Base-by-base conservation (phyloP, 225 moss, liverwort and hornwort genomes). In the Asterella californica region DNA sequence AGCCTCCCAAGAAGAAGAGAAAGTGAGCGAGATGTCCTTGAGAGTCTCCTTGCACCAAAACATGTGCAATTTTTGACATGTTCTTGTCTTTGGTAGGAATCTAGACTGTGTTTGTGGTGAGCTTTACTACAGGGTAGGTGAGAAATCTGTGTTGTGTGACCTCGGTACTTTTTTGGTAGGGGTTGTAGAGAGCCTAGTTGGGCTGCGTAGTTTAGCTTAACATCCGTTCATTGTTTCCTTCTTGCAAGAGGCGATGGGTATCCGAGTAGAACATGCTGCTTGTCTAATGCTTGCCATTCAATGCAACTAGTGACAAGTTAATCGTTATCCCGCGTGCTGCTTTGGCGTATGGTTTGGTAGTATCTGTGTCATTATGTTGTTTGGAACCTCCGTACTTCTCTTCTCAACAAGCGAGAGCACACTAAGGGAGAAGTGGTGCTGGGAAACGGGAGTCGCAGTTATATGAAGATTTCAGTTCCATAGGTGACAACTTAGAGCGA, bases 1-100 rank as follows among this genome's bases (percentile, higher is more conserved):
- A 85, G 62, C 85, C 85, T 55, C 85, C 85, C 72, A 85, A 82
- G 80, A 85, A 85, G 80, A 82, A 82, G 62, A 79, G 76, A 76
- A 85, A 85, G 82, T 85, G 82, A 85, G 82, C 38, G 75, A 65
- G 74, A 61, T 33, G 78, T 73, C 67, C n/a, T 33, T 19, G 21
- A 29, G 55, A 48, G 69, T 79, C 72, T 73, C 36, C 52, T 83
- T 83, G 75, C 81, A 78, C 81, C 75, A 52, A 75, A 79, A 68
- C 68, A 81, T 76, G 69, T 85, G 81, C 81, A 81, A 82, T 79
- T 85, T 85, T 85, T 85, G 85, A 85, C 73, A 79, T 76, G 79
- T 70, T 85, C 75, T 81, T 53, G 46, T 76, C 81, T 82, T 81
- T 78, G 48, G 50, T 75, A 85, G 85, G 79, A 81, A 59, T 85